Conservation (phyloP, 2,329 filamentous ascomycete genomes). For the Penicillium sp. region DNA sequence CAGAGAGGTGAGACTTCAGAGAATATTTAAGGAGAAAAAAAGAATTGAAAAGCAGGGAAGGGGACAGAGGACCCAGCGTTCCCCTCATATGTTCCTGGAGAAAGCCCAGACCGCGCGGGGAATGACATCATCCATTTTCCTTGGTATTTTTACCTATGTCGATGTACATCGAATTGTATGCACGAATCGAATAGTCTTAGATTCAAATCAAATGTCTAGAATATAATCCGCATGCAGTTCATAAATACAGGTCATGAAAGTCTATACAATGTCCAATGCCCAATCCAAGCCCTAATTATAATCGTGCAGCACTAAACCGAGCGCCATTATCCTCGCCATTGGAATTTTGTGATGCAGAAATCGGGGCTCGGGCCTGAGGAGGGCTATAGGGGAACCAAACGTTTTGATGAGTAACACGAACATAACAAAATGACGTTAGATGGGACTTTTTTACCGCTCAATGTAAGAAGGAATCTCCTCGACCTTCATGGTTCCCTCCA, state of each 20-base stretch:
- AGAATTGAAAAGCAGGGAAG: conserved; percentile 5
- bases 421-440: conserved; percentile 3
- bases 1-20: too few relatives aligned
- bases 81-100: conserved; percentile 15
- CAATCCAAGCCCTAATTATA: conserved; percentile 16
- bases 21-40: not conserved
- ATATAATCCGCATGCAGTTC: conserved; percentile 6
- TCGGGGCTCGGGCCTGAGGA: conserved; percentile 18
- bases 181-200: not conserved
- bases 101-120: conserved; percentile 9
- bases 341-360: conserved; percentile 14
- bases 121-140: conserved; percentile 13
- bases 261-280: conserved; percentile 17
- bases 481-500: conserved; percentile 72
- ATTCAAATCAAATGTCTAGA: conserved; percentile 2
- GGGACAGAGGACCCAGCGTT: conserved; percentile 6
- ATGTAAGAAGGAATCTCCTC: conserved; percentile 77
- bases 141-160: not conserved
- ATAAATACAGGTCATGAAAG: conserved; percentile 25
- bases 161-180: not conserved
- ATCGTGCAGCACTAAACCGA: conserved; percentile 21
- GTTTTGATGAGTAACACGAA: conserved; percentile 24
- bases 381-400: conserved; percentile 19
- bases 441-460: conserved; percentile 41
- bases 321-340: conserved; percentile 17